Evolutionary conservation across 1,139 yeast species (phyloP), one percentile per base, ranked within the genome.

Genomic region (Candida glucosophila): DNA sequence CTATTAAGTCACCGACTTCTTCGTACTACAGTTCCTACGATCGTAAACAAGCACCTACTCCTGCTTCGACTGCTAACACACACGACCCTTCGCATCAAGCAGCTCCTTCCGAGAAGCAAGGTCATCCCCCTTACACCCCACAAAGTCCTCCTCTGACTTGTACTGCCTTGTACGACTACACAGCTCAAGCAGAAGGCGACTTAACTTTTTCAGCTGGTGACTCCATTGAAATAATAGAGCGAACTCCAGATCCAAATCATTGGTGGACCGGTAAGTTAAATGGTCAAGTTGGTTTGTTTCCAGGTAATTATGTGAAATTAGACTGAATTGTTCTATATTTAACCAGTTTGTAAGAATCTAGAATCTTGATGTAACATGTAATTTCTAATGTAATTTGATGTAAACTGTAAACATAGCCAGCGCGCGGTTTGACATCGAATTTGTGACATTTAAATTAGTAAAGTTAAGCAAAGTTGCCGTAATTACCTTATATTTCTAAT

Each of bases 251-350:
- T 47, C 67, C 77, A 29, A 85, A 85, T 43, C 97, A 95, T 3
- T 90, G 98, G 98, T 90, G 98, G 98, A 83, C 95, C 1, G 98
- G 98, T n/a, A 61, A 67, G 29, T 61, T 72, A 40, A 83, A 86
- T 43, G 96, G 96, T 7, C 78, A 67, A 34, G 76, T 77, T 29
- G 98, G 98, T 29, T 82, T 77, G 5, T 90, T 90, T 63, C 98
- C 98, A 4, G 97, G 96, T 10, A 90, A 88, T 51, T 90, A 90
- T 46, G 97, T 90, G 18, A 88, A 81, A 49, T 53, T 81, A 35
- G 71, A 72, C 41, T 51, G 37, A n/a, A n/a, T n/a, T n/a, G n/a
- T n/a, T n/a, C n/a, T n/a, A n/a, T n/a, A n/a, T n/a, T n/a, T n/a
- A n/a, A n/a, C n/a, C n/a, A n/a, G n/a, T n/a, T n/a, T n/a, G n/a